These are phyloP conservation scores for Fusarium siculi DNA, from an alignment of 2,329 filamentous ascomycete species.

Conservation along the genomic window DNA sequence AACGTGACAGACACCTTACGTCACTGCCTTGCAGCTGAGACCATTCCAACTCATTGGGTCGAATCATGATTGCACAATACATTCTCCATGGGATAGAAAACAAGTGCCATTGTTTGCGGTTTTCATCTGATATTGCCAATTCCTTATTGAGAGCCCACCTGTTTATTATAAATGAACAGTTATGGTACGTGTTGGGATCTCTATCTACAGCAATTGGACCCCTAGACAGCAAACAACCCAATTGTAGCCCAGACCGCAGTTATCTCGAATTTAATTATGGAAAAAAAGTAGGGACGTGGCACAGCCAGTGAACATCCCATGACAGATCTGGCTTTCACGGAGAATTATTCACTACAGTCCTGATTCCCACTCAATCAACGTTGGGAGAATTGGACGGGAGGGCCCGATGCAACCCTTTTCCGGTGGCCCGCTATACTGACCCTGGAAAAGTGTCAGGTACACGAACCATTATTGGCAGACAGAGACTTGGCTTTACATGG, in stretches of 20 bases:
- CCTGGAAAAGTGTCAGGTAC: slow-evolving; percentile 16
- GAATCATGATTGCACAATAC: neutral
- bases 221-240: neutral
- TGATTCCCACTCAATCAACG: slow-evolving; percentile 4
- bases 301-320: neutral
- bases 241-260: neutral
- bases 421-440: slow-evolving; percentile 2
- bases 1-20: neutral
- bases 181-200: neutral
- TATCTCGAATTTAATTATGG: neutral
- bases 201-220: neutral
- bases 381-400: slow-evolving; percentile 6
- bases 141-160: neutral
- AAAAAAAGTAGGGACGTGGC: slow-evolving; percentile 3
- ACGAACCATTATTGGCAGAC: slow-evolving; percentile 6
- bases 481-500: slow-evolving; percentile 20
- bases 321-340: slow-evolving; percentile 1
- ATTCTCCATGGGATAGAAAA: neutral
- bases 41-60: neutral
- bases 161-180: neutral
- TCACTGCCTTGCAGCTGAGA: neutral
- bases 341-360: slow-evolving; percentile 11
- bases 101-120: neutral
- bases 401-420: slow-evolving; percentile 10
- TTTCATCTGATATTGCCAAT: neutral